Evolutionary conservation across 345 rosid genomes (phyloP).

Genomic region (Aegle marmelos): DNA sequence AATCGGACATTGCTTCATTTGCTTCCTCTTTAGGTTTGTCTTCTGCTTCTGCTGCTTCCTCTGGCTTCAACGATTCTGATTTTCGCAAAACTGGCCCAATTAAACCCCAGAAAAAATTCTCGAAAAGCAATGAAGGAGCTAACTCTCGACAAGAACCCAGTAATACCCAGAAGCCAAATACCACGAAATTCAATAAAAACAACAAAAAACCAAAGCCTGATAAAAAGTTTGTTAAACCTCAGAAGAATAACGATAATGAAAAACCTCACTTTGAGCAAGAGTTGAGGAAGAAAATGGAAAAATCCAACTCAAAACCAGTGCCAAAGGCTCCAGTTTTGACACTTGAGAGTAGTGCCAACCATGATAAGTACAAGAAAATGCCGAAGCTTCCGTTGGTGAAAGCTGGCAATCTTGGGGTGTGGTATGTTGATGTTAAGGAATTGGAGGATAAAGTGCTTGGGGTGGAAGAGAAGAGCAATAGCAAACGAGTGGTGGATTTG

Average conservation of each 20-base stretch:
- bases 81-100: conserved; percentile 50
- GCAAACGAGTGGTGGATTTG: conserved; percentile 50
- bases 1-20: conserved; percentile 71
- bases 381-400: conserved; percentile 75
- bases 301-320: conserved; percentile 23
- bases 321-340: conserved; percentile 64
- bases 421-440: conserved; percentile 75
- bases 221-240: conserved; percentile 8
- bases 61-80: conserved; percentile 73
- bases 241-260: conserved; percentile 4
- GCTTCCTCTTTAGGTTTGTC: conserved; percentile 78
- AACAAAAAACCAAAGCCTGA: background rate
- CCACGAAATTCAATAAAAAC: background rate
- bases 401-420: conserved; percentile 58
- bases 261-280: background rate
- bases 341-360: conserved; percentile 21
- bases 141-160: conserved; percentile 14
- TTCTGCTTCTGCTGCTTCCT: conserved; percentile 49
- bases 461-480: conserved; percentile 31
- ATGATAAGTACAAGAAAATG: conserved; percentile 49
- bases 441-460: conserved; percentile 75
- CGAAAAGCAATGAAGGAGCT: conserved; percentile 5
- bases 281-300: background rate
- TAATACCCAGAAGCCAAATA: conserved; percentile 18
- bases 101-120: conserved; percentile 18